Conservation (phyloP, 208 protist species). For the Leishmania mexicana region DNA sequence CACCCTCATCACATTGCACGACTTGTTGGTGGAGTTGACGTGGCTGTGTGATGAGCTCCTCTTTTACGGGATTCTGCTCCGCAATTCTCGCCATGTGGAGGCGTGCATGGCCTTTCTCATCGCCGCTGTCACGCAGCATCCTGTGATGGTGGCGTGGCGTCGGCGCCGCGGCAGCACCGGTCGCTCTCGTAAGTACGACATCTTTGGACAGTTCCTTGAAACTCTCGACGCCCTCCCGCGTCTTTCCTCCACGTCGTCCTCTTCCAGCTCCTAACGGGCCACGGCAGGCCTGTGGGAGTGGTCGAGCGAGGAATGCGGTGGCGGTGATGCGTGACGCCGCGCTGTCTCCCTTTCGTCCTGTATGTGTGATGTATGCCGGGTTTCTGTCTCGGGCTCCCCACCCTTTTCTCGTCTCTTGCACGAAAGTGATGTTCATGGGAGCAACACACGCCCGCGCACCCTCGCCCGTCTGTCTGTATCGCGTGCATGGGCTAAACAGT, state of each 20-base stretch:
- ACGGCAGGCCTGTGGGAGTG: neutral
- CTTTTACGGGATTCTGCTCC: slow-evolving; percentile 72
- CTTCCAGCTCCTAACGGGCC: neutral
- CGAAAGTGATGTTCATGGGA: neutral
- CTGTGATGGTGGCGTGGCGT: slow-evolving; percentile 69
- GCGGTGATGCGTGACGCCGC: neutral
- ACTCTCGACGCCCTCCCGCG: slow-evolving; percentile 33
- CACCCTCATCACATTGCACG: slow-evolving; percentile 34
- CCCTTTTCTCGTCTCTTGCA: neutral
- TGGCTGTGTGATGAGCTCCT: slow-evolving; percentile 89
- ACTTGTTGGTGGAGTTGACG: slow-evolving; percentile 74
- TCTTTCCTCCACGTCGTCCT: slow-evolving; percentile 2
- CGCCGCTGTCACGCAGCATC: slow-evolving; percentile 59
- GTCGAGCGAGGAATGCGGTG: neutral
- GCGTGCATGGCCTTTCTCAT: slow-evolving; percentile 77
- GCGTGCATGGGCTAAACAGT: neutral
- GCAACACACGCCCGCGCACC: neutral
- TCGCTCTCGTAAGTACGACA: slow-evolving; percentile 23
- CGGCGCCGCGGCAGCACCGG: slow-evolving; percentile 32
- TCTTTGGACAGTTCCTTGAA: slow-evolving; percentile 48
- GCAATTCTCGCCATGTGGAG: slow-evolving; percentile 82
- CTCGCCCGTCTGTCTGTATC: neutral
- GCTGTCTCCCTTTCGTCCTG: neutral
- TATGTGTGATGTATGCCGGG: too few species aligned
- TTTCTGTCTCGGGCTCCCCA: neutral